Conservation (phyloP, 768 basidiomycete genomes). For the Naganishia friedmannii region DNA sequence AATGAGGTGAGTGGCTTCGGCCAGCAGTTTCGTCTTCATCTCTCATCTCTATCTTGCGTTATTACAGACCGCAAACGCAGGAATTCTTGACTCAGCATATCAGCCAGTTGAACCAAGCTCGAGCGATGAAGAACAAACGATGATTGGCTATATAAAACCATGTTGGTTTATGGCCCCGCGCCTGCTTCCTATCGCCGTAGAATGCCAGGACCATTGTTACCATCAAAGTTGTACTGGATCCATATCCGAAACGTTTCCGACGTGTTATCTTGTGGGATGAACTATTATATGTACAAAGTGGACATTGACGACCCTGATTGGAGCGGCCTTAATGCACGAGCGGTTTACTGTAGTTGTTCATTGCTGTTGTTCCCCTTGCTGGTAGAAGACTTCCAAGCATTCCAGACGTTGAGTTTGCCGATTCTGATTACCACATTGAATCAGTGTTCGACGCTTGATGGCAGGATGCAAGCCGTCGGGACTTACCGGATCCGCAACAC, state of each 20-base stretch:
- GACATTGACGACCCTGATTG: not conserved
- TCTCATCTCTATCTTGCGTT: not conserved
- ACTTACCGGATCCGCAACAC: conserved; percentile 42
- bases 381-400: conserved; percentile 10
- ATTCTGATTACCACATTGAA: not conserved
- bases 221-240: not conserved
- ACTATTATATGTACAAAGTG: not conserved
- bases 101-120: conserved; percentile 36
- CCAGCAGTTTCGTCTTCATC: not conserved
- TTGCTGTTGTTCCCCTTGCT: not conserved
- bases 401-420: conserved; percentile 20
- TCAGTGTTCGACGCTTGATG: not conserved
- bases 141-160: not conserved
- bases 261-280: not conserved
- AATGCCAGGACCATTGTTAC: not conserved
- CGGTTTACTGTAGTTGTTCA: not conserved
- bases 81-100: conserved; percentile 44
- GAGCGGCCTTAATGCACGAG: not conserved
- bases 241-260: not conserved
- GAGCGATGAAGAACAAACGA: conserved; percentile 34
- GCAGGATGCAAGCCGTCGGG: not conserved
- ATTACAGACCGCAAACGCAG: conserved; percentile 37
- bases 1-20: conserved; percentile 38
- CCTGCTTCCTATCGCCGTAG: not conserved
- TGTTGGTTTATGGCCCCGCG: not conserved